Base-by-base conservation (phyloP, 768 basidiomycete species). In the Amanita molliuscula region DNA sequence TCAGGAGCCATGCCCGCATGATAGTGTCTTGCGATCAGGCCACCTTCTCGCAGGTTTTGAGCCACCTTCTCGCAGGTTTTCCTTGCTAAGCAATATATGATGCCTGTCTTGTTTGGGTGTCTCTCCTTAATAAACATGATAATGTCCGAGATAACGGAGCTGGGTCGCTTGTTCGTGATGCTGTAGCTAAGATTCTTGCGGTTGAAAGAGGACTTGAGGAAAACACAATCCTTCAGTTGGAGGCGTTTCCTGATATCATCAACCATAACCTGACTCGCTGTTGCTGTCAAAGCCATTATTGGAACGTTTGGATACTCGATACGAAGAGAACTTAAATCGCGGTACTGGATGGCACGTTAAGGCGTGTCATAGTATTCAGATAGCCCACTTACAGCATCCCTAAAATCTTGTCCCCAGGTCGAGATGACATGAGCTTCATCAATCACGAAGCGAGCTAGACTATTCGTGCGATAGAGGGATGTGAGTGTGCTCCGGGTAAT, bases 381-480 rank as follows among this genome's bases (percentile, higher is more conserved):
- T 16, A 29, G 48, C 25, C 29, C 3, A 62, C 82, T 56, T 65
- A 88, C 87, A 21, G 86, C 78, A n/a, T 79, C 78, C 44, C 95
- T 80, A 59, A 96, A 94, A 61, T 93, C 85, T 59, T 93, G 82
- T 5, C 95, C 96, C 96, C 96, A 98, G 18, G 82, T 82, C 11
- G 82, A 84, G 37, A 98, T 88, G 62, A 91, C 92, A 63, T 99
- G 96, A 2, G 93, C 95, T 62, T 99, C 96, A 61, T 99, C 96
- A 45, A 97, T 77, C 1, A 96, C 93, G 61, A 99, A 95, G 28
- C 95, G 72, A 11, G 90, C 92, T 35, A 99, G 62, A 50, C 76
- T 68, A 3, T 73, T 68, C 21, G 67, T 61, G 5, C 66, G 60
- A 58, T 92, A 74, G 2, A 97, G 68, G n/a, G 67, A 63, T 16